Evolutionary conservation across 2,329 filamentous ascomycete genomes (phyloP), one percentile per base, ranked within the genome.

Genomic region (Pezicula neosporulosa): DNA sequence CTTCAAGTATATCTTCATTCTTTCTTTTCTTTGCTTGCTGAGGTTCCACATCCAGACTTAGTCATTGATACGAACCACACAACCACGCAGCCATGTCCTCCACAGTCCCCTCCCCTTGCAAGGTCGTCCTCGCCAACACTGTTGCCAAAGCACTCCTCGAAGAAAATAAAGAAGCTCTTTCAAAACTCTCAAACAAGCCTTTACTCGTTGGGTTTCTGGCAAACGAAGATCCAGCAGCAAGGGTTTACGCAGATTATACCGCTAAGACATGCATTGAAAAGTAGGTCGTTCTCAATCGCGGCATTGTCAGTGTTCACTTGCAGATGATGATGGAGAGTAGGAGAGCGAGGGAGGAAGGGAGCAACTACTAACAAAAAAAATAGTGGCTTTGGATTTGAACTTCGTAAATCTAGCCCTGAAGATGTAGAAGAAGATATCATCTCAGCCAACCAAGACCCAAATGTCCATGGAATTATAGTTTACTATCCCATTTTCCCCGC

Each of bases 241-340:
- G 89, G 62, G 90, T 95, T 76, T 97, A 99, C 68, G 94, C 94
- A 49, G 90, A 97, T 70, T 97, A 90, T 90, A 97, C 93, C 38
- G 89, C 90, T 71, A 97, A 96, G 80, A 97, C 94, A 4, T 96
- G 90, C 71, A 82, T 86, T 70, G 93, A 97, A 70, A 95, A 97
- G 92, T 97, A 78, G 86, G 87, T 72, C 19, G 5, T 5, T 50
- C 35, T 43, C 28, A 38, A 24, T 30, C 47, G 39, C 42, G 37
- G 19, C 15, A 36, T 38, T 28, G 54, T 51, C 60, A 52, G 60
- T 48, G 28, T 7, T 30, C 6, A 30, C 7, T 7, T 30, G 6
- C 7, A 7, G 8, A 30, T 30, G 8, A 30, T 30, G 10, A 30
- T 8, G 28, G 28, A 30, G 28, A 30, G 28, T 7, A 30, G 9